phyloP scores from a whole-genome alignment of 805 yeast genomes.

The Maudiozyma bulderi region DNA sequence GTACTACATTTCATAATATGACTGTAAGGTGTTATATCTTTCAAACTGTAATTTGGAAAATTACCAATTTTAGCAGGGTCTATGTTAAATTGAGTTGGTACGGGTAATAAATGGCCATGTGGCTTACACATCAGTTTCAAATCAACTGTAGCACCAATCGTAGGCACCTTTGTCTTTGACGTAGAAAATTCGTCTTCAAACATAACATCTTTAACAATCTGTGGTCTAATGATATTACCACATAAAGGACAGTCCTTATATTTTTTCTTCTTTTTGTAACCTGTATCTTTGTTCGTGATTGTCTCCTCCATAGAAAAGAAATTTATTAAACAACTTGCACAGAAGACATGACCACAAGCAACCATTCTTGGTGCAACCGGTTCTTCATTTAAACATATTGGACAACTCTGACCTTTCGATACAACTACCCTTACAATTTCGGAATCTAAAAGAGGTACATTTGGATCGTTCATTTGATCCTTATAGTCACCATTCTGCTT shows the following conservation, averaged over 20 bases:
- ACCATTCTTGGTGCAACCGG: conserved; percentile 93
- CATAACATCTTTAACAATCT: conserved; percentile 58
- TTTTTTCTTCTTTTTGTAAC: conserved; percentile 33
- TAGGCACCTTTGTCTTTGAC: conserved; percentile 32
- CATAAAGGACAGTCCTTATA: conserved; percentile 78
- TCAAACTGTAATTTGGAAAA: conserved; percentile 46
- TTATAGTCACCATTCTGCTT: conserved; percentile 48
- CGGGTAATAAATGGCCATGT: conserved; percentile 34
- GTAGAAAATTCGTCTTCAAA: conserved; percentile 38
- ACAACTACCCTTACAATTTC: conserved; percentile 64
- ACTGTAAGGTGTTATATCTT: conserved; percentile 40
- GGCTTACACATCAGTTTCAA: conserved; percentile 59
- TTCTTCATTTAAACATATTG: conserved; percentile 78
- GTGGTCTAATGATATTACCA: conserved; percentile 43
- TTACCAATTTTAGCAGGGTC: conserved; percentile 33
- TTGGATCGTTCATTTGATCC: conserved; percentile 62
- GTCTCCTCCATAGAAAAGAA: conserved; percentile 45
- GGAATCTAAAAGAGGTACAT: conserved; percentile 52
- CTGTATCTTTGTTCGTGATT: conserved; percentile 26
- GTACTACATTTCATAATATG: conserved; percentile 62
- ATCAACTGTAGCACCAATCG: conserved; percentile 42
- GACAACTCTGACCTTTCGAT: conserved; percentile 72
- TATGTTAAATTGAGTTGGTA: conserved; percentile 41
- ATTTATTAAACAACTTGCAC: conserved; percentile 71
- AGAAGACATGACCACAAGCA: conserved; percentile 86